Conservation (phyloP, 345 rosid genomes). For the Theobroma cacao region DNA sequence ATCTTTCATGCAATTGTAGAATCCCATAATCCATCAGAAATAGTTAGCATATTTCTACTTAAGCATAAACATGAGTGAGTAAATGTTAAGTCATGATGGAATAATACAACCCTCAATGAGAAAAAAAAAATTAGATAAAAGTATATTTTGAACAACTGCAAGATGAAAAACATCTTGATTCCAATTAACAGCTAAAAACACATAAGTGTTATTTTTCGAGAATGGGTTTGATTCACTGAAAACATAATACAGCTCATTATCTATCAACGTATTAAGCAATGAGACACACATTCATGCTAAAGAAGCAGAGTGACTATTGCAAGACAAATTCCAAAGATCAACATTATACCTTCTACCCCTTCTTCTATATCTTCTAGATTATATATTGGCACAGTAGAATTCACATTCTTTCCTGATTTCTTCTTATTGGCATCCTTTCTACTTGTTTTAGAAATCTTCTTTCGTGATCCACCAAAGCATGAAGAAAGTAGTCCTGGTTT, state of each 20-base stretch:
- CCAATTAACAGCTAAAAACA: neutral
- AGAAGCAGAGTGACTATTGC: neutral
- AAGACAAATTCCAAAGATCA: neutral
- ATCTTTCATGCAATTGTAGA: neutral
- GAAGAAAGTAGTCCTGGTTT: conserved; percentile 55
- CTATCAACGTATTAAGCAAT: neutral
- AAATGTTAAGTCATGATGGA: neutral
- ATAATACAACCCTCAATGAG: neutral
- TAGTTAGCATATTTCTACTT: neutral
- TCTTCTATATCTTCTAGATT: conserved; percentile 14
- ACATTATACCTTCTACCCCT: conserved; percentile 4
- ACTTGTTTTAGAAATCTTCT: conserved; percentile 41
- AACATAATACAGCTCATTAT: neutral
- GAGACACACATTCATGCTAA: neutral
- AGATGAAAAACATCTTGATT: neutral
- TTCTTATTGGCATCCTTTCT: conserved; percentile 23
- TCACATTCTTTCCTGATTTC: conserved; percentile 14
- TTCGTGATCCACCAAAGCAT: conserved; percentile 74
- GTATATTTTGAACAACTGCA: neutral
- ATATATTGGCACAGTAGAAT: neutral
- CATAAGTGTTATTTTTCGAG: neutral
- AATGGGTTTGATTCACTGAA: neutral
- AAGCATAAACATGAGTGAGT: neutral
- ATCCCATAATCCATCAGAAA: neutral
- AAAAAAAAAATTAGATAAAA: neutral